Percentiles rank a stretch among this genome's conserved stretches.
These are phyloP conservation scores for Paraurostyla sp. DNA, from an alignment of 73 alveolate species.

Conservation along the genomic window DNA sequence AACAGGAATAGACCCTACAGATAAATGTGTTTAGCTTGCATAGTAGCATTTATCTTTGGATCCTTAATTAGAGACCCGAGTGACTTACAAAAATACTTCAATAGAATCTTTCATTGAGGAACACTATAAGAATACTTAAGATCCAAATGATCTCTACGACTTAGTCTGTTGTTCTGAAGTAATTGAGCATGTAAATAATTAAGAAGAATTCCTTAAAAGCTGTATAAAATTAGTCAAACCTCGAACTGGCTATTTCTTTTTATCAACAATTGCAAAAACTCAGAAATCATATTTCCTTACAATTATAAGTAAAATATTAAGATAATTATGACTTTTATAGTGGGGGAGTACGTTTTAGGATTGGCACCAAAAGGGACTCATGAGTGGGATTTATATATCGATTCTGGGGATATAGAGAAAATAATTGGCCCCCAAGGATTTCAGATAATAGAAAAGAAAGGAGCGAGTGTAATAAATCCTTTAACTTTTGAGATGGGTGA, in stretches of 20 bases:
- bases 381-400: too few species aligned
- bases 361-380: conserved; percentile 88
- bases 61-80: conserved; percentile 44
- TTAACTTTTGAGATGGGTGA: too few species aligned
- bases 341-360: too few species aligned
- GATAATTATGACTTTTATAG: conserved; percentile 61
- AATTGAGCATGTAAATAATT: too few species aligned
- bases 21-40: too few species aligned
- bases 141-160: too few species aligned
- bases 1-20: too few species aligned
- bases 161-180: too few species aligned
- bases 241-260: conserved; percentile 79
- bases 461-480: too few species aligned
- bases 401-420: conserved; percentile 62
- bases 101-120: conserved; percentile 60
- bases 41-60: too few species aligned
- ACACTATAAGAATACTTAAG: too few species aligned
- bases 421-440: not conserved
- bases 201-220: conserved; percentile 66
- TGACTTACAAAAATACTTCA: conserved; percentile 65
- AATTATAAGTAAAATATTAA: conserved; percentile 65
- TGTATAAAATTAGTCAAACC: conserved; percentile 68
- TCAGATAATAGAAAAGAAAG: not conserved
- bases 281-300: conserved; percentile 78
- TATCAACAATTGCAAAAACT: conserved; percentile 85